Base-by-base conservation (phyloP, 2,329 filamentous ascomycete species). In the Fusarium sublunatum region DNA sequence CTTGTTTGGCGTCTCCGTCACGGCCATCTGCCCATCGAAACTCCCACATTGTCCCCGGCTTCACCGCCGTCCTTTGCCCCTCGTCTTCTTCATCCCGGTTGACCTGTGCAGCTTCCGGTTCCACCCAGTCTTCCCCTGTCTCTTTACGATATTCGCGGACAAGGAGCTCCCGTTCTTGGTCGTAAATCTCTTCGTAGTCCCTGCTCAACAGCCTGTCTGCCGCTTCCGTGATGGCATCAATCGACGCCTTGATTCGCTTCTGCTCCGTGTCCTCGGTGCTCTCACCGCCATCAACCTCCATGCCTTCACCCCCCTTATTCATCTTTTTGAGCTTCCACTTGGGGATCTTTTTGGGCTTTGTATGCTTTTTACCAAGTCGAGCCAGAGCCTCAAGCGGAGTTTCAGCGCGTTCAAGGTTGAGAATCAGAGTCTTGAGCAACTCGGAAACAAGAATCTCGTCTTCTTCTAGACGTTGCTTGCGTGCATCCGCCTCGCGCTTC, bases 21-120 rank as follows among this genome's bases (percentile, higher is more conserved):
- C 93, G 84, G 15, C 91, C 92, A 74, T 97, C 93, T 35, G 88
- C 89, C 95, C 95, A 99, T 56, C 92, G 86, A 75, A 92, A 99
- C 76, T 98, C 91, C 93, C 94, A 99, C 68, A 70, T 73, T 15
- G 61, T 65, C 34, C 65, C 70, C 46, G 57, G 49, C 38, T 65
- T 58, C 61, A 69, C 54, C 52, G 63, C 41, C 49, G 51, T 22
- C 22, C 49, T 51, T 28, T 58, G 39, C n/a, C 13, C 43, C 39
- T 65, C 53, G n/a, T 59, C 53, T 22, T 61, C 53, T 11, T 66
- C 58, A 44, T 64, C 55, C 24, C 50, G 69, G 31, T 71, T 70
- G 15, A 72, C 73, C 24, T 76, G 72, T 42, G 72, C 69, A 41
- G 74, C 72, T 36, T 72, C 61, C n/a, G 78, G 80, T 64, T 86